Conservation (phyloP, 2,329 filamentous ascomycete genomes). For the Sarocladium strictum region DNA sequence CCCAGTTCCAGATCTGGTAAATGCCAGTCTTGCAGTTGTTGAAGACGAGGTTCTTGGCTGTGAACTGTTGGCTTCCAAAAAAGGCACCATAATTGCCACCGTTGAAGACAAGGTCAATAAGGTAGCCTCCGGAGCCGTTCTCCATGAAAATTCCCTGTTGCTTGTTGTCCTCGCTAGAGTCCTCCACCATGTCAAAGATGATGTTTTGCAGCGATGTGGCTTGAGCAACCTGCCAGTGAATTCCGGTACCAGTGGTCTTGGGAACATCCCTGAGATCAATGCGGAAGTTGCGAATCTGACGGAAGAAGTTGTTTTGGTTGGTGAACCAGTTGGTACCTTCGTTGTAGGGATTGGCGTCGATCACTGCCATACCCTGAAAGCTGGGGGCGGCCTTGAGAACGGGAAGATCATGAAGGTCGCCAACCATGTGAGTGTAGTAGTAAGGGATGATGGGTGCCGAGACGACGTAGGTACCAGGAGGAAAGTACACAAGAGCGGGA, state of each 20-base stretch:
- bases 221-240: slow-evolving; percentile 59
- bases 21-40: slow-evolving; percentile 56
- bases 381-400: slow-evolving; percentile 43
- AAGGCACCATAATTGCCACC: slow-evolving; percentile 49
- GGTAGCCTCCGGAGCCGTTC: slow-evolving; percentile 31
- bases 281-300: slow-evolving; percentile 59
- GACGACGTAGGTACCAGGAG: slow-evolving; percentile 72
- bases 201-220: slow-evolving; percentile 45
- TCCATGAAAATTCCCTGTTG: slow-evolving; percentile 19
- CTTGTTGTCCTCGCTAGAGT: slow-evolving; percentile 11
- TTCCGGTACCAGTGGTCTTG: slow-evolving; percentile 44
- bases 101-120: slow-evolving; percentile 56
- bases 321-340: slow-evolving; percentile 8
- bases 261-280: slow-evolving; percentile 13
- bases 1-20: slow-evolving; percentile 65
- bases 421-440: slow-evolving; percentile 73
- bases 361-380: slow-evolving; percentile 63
- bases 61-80: slow-evolving; percentile 64
- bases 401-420: slow-evolving; percentile 54
- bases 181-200: slow-evolving; percentile 37
- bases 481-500: slow-evolving; percentile 82
- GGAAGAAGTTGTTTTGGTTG: slow-evolving; percentile 51
- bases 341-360: slow-evolving; percentile 59
- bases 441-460: slow-evolving; percentile 66
- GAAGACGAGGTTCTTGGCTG: slow-evolving; percentile 57